These are phyloP conservation scores for Suillus brevipes DNA, from an alignment of 768 basidiomycete genomes.

Conservation along the genomic window DNA sequence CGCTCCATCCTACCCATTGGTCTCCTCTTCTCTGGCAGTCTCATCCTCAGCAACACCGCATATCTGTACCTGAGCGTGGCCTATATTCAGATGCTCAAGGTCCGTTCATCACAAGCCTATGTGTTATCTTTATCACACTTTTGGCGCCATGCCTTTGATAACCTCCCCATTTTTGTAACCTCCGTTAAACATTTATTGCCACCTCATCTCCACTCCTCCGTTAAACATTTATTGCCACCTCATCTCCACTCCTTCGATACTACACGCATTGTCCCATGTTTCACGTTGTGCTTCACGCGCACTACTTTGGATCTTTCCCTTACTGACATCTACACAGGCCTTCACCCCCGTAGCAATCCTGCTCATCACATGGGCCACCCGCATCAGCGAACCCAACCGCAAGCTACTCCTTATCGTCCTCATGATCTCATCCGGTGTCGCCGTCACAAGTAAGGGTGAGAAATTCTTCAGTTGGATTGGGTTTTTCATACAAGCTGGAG, in stretches of 20 bases:
- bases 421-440: conserved; percentile 90
- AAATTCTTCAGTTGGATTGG: conserved; percentile 82
- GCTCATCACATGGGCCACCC: conserved; percentile 89
- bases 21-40: conserved; percentile 86
- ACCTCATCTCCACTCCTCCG: neutral
- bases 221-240: neutral
- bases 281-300: neutral
- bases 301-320: neutral
- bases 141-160: neutral
- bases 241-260: neutral
- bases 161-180: neutral
- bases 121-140: neutral
- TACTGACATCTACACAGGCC: conserved; percentile 50
- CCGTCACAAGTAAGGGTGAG: conserved; percentile 88
- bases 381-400: conserved; percentile 83
- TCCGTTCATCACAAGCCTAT: conserved; percentile 25
- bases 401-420: conserved; percentile 80
- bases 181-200: neutral
- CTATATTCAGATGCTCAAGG: conserved; percentile 98
- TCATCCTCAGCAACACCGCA: conserved; percentile 89
- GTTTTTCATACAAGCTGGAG: conserved; percentile 84
- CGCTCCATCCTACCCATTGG: conserved; percentile 93
- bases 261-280: neutral
- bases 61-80: conserved; percentile 90
- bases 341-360: conserved; percentile 90